A percentile compares a stretch with the other conserved stretches of the same genome.
phyloP scores from a whole-genome alignment of 2,329 filamentous ascomycete species.

The Aspergillus sp. region DNA sequence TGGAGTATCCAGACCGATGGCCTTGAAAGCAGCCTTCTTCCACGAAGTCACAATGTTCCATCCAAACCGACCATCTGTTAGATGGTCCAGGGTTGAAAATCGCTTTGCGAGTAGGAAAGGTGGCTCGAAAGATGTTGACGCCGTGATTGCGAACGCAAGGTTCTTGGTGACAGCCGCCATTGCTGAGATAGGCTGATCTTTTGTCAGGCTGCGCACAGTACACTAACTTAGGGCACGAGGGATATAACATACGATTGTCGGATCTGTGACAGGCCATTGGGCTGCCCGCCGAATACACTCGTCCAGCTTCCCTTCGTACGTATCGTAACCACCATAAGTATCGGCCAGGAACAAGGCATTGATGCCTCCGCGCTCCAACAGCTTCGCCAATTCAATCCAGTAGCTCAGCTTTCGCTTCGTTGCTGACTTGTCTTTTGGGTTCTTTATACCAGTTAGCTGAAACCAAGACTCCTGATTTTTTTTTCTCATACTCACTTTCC shows the following conservation, averaged over 20 bases:
- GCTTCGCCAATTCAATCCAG: slow-evolving; percentile 64
- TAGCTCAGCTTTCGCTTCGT: slow-evolving; percentile 62
- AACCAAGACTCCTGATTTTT: background rate
- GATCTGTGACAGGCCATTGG: slow-evolving; percentile 66
- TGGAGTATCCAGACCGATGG: slow-evolving; percentile 58
- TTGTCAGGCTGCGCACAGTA: background rate
- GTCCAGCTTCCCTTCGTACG: slow-evolving; percentile 60
- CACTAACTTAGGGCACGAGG: background rate
- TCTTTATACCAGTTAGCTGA: slow-evolving; percentile 38
- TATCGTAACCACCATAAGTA: slow-evolving; percentile 65
- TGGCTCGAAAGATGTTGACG: slow-evolving; percentile 62
- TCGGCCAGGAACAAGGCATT: slow-evolving; percentile 67
- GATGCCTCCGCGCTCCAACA: slow-evolving; percentile 62
- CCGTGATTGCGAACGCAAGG: slow-evolving; percentile 62
- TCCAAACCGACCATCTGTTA: slow-evolving; percentile 61
- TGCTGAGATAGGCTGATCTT: slow-evolving; percentile 57
- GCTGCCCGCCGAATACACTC: slow-evolving; percentile 62
- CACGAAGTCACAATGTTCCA: slow-evolving; percentile 69
- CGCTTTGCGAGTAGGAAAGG: slow-evolving; percentile 63
- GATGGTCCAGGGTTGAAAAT: slow-evolving; percentile 63
- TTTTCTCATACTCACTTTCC: slow-evolving; percentile 53
- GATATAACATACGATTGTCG: slow-evolving; percentile 54
- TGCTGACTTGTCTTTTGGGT: slow-evolving; percentile 60
- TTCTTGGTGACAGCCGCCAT: slow-evolving; percentile 69
- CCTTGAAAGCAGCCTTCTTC: slow-evolving; percentile 64